Percentiles rank a stretch among this genome's conserved stretches.
phyloP scores from a whole-genome alignment of 2,329 filamentous ascomycete species.

The Pyricularia grisea region DNA sequence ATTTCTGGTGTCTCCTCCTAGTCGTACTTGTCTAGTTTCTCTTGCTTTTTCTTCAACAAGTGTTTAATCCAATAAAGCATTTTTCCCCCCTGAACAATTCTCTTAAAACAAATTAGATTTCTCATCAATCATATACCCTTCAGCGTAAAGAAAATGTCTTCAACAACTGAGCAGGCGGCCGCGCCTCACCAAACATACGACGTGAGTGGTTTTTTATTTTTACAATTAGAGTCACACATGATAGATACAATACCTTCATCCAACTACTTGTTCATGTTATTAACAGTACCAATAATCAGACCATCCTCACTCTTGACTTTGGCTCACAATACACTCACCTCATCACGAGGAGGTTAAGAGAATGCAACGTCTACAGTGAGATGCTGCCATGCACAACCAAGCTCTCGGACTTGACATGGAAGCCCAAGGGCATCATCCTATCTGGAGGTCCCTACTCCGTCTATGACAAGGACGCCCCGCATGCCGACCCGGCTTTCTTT shows the following conservation, averaged over 20 bases:
- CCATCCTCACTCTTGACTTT: conserved; percentile 65
- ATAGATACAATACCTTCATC: neutral
- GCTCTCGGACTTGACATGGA: conserved; percentile 65
- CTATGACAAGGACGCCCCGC: conserved; percentile 64
- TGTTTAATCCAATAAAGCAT: neutral
- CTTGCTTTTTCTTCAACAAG: neutral
- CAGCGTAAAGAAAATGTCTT: conserved; percentile 1
- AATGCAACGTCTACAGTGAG: conserved; percentile 56
- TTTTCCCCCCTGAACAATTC: neutral
- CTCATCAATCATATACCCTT: neutral
- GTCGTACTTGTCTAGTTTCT: neutral
- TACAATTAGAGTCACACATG: neutral
- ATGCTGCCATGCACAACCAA: conserved; percentile 84
- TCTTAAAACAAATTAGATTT: neutral
- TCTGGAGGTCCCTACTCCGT: conserved; percentile 69
- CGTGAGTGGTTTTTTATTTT: conserved; percentile 1
- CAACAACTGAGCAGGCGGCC: conserved; percentile 2
- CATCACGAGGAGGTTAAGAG: conserved; percentile 65
- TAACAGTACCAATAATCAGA: conserved; percentile 27
- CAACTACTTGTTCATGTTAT: neutral
- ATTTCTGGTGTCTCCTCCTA: neutral
- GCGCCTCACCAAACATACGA: conserved; percentile 6
- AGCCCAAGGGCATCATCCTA: conserved; percentile 75
- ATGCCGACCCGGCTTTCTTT: conserved; percentile 75
- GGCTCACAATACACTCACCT: conserved; percentile 65